Base-by-base conservation (phyloP, 2,329 filamentous ascomycete genomes). In the Aspergillus neoniger region DNA sequence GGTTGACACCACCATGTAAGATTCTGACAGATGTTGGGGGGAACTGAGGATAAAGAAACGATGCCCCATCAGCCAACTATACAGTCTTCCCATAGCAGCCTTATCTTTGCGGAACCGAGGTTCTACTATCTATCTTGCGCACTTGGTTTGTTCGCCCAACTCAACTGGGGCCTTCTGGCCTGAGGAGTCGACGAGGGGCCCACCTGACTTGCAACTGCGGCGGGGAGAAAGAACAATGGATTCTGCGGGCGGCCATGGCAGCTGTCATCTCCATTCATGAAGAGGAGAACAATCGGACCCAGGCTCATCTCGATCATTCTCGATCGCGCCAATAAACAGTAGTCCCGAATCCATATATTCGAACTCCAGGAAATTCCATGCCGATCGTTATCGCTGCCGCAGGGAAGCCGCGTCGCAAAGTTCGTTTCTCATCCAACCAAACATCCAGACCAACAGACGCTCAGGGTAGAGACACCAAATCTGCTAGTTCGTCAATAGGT, bases 371-470 rank as follows among this genome's bases (percentile, higher is more conserved):
- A 28, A 15, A 8, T n/a, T 44, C 39, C 65, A 77, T 78, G 76
- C 72, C 73, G 56, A 60, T 59, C 41, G 41, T 70, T 57, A 70
- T 73, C 59, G 68, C 69, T 58, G 68, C 64, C 23, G 61, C 73
- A 56, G 70, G 71, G 61, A 76, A 71, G 68, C 63, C 71, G 59
- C 74, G 74, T 63, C 76, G 76, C 61, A 71, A 69, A 70, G 74
- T 79, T 66, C 75, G 75, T 61, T 78, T 79, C 62, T 69, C 70
- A 53, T 67, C 65, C 63, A 71, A 58, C 58, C 66, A 66, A 61
- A 54, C 66, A 62, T 55, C 65, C 51, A 60, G 62, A 62, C 36
- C 62, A 63, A 61, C 55, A 59, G 65, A 62, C 57, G 48, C 66
- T 44, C 60, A 52, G 17, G 28, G 43, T 36, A 36, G 32, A 14